These are phyloP conservation scores for Zymoseptoria tritici DNA, from an alignment of 2,329 filamentous ascomycete species.

Conservation along the genomic window DNA sequence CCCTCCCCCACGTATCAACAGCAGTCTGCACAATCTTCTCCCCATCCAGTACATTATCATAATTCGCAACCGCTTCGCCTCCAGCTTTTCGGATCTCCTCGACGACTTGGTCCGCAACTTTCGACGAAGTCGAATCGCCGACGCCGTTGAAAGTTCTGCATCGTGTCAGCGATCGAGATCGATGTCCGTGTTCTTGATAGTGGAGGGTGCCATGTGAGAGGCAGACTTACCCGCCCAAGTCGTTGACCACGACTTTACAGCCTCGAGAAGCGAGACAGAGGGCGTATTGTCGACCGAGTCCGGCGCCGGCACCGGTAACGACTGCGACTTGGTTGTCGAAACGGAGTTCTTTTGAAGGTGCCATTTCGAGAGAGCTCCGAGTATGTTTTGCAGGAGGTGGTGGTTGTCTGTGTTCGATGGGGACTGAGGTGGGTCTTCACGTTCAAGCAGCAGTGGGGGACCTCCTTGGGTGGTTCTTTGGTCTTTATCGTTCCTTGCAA, in stretches of 20 bases:
- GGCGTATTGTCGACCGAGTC: slow-evolving; percentile 71
- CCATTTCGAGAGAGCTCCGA: neutral
- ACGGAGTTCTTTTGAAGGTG: slow-evolving; percentile 46
- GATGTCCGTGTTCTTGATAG: too few species aligned
- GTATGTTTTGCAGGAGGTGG: too few species aligned
- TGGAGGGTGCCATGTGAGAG: neutral
- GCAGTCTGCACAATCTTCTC: slow-evolving; percentile 87
- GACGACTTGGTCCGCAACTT: slow-evolving; percentile 70
- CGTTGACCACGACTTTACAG: slow-evolving; percentile 90
- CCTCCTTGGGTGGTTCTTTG: neutral
- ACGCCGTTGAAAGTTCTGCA: slow-evolving; percentile 75
- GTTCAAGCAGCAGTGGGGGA: too few species aligned
- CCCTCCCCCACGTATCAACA: slow-evolving; percentile 68
- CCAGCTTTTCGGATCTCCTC: slow-evolving; percentile 74
- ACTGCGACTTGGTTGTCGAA: slow-evolving; percentile 83
- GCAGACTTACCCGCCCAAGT: slow-evolving; percentile 56
- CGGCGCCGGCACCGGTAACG: slow-evolving; percentile 74
- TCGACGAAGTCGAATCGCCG: slow-evolving; percentile 64
- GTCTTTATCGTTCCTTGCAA: neutral
- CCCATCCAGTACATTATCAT: slow-evolving; percentile 85
- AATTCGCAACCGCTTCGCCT: slow-evolving; percentile 93
- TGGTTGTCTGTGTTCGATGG: too few species aligned
- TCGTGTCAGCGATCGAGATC: neutral
- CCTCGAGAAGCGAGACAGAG: slow-evolving; percentile 84
- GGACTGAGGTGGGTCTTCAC: too few species aligned